Evolutionary conservation across 2,329 filamentous ascomycete species (phyloP).

Genomic region (Fusarium xylarioides): DNA sequence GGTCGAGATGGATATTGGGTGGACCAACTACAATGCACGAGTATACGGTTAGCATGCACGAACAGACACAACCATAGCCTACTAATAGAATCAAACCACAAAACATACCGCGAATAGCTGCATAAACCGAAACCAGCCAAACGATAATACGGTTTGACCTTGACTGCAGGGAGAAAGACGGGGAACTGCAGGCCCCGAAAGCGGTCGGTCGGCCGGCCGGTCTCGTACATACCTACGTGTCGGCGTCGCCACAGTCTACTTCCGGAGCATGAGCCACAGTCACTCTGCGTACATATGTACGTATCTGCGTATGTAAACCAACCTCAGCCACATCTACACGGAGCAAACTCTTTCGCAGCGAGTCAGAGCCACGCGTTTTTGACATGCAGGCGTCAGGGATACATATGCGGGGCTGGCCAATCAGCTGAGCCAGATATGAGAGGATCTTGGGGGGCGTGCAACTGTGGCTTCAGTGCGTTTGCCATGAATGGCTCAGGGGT

Average conservation of each 20-base stretch:
- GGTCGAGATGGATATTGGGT: constrained; percentile 4
- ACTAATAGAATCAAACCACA: background rate
- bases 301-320: background rate
- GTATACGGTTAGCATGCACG: no score
- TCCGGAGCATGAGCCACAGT: constrained; percentile 21
- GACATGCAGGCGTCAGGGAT: constrained; percentile 38
- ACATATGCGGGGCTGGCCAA: constrained; percentile 30
- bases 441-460: constrained; percentile 16
- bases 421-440: background rate
- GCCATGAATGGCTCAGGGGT: constrained; percentile 27
- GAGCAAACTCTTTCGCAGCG: constrained; percentile 18
- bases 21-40: constrained; percentile 1
- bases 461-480: constrained; percentile 17
- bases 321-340: constrained; percentile 25
- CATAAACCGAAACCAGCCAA: constrained; percentile 23
- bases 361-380: constrained; percentile 35
- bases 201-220: constrained; percentile 4
- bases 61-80: no score
- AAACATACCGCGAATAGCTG: constrained; percentile 10
- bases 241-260: constrained; percentile 25
- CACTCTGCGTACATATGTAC: background rate
- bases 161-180: background rate
- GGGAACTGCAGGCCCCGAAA: constrained; percentile 6
- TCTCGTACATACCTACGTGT: constrained; percentile 12
- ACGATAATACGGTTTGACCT: background rate